Evolutionary conservation across 257 asterid species (phyloP), one percentile per base, ranked within the genome.

Genomic region (Nyctanthes arbortristis): DNA sequence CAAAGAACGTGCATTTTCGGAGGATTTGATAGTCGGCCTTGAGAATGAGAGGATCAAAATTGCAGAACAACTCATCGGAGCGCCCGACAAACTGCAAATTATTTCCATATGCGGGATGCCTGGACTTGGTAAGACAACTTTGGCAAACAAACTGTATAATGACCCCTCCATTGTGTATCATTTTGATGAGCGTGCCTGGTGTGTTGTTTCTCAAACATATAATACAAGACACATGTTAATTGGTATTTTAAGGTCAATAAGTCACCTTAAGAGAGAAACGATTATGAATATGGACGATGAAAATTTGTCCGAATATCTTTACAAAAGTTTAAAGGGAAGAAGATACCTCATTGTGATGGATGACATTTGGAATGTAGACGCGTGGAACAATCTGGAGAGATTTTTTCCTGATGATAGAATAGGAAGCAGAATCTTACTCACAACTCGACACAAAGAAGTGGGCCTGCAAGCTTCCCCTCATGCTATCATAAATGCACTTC

Each of bases 331-430:
- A 18, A 68, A 10, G 28, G 52, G 78, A 8, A 55, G 76, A 60
- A 69, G 78, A 45, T 84, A 69, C 63, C 66, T 84, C 1, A 37
- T 84, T 28, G 71, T 84, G 0, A 18, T 84, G 36, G 89, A 81
- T 65, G 90, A 84, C 67, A 12, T 84, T 4, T 81, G 89, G 87
- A 9, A 35, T 34, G n/a, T 69, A 6, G 6, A 11, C 3, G 75
- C 10, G 4, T 80, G 82, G 85, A 18, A 68, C 30, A 78, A 37
- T 29, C 0, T 35, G 14, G 31, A 28, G 20, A 30, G 0, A 7
- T 33, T 0, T 57, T 77, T 33, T 60, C 80, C 82, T 0, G 74
- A 77, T 30, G 61, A 73, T 29, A 16, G 9, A 31, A 73, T 39
- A 4, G 65, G 82, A 60, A 84, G 86, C 27, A 71, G 78, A 43